Base-by-base conservation (phyloP, 257 asterid species). In the Ophiorrhiza pumila region DNA sequence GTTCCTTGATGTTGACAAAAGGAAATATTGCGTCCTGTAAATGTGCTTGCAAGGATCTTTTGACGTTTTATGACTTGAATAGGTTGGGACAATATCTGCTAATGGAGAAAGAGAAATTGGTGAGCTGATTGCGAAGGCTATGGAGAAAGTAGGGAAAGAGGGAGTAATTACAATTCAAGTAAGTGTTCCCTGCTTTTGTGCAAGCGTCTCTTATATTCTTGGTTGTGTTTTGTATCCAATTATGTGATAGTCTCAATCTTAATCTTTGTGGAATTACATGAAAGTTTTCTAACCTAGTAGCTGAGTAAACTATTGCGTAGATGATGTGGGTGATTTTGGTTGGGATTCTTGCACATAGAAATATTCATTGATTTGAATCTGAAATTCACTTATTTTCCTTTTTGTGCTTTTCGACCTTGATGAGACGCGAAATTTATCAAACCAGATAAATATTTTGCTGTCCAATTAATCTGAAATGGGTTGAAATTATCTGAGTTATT, bases 111-210 rank as follows among this genome's bases (percentile, higher is more conserved):
- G 97, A 58, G 99, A 86, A 74, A 90, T 94, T 65, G 99, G 99
- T 27, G 97, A 91, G 81, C 85, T 94, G 80, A 91, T 94, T 65
- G 97, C 99, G 0, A 94, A 87, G 87, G 99, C 99, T 10, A 94
- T 94, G 97, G 99, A 94, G 69, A 94, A 85, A 84, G 99, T 94
- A 63, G 99, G 99, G 77, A 94, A 94, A 76, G 97, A 94, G 79
- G 99, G 97, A 35, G 99, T 94, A 60, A 94, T 94, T 65, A 91
- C 99, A 37, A 91, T 94, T 77, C 97, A 91, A 83, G 99, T 94
- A 82, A 77, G 96, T 78, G 13, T 4, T 37, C 37, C 41, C 18
- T 22, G 31, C 37, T 74, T 2, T 43, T 65, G 8, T 66, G 27
- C 32, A 65, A 39, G 8, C 1, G 39, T 43, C 14, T n/a, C 32